Evolutionary conservation across 2,329 filamentous ascomycete genomes (phyloP).

Genomic region (Emmonsia crescens): DNA sequence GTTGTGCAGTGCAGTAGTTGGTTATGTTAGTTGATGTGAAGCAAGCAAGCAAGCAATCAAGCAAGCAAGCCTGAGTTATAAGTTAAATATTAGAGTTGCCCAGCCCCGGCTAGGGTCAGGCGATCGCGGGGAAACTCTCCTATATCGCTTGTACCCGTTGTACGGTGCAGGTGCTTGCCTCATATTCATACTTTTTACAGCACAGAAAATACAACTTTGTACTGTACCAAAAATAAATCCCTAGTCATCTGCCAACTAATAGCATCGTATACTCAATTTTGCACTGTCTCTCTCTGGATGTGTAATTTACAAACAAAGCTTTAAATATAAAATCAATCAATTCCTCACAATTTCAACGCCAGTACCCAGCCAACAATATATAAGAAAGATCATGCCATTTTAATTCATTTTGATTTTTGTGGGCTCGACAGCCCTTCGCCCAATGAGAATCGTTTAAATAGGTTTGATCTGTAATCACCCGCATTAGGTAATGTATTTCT

Average conservation of each 20-base stretch:
- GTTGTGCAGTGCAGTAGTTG: background rate
- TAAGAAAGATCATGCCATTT: background rate
- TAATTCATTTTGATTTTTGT: background rate
- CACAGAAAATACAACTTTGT: background rate
- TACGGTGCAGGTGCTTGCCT: no score
- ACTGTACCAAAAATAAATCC: no score
- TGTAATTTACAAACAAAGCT: slow-evolving; percentile 1
- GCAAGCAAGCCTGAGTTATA: background rate
- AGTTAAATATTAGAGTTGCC: background rate
- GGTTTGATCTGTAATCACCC: slow-evolving; percentile 35
- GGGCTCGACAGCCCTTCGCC: background rate
- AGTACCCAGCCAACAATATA: background rate
- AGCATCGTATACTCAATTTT: background rate
- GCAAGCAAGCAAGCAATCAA: background rate
- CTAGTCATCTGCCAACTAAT: no score
- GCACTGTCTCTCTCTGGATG: background rate
- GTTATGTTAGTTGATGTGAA: no score
- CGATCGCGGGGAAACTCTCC: slow-evolving; percentile 22
- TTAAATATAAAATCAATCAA: background rate
- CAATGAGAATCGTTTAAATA: slow-evolving; percentile 27
- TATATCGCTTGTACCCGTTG: no score
- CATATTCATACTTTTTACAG: background rate
- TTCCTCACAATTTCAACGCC: background rate
- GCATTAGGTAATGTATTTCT: slow-evolving; percentile 15
- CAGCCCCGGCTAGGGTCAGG: slow-evolving; percentile 21